Base-by-base conservation (phyloP, 768 basidiomycete genomes). In the Boletus eberwhitei region DNA sequence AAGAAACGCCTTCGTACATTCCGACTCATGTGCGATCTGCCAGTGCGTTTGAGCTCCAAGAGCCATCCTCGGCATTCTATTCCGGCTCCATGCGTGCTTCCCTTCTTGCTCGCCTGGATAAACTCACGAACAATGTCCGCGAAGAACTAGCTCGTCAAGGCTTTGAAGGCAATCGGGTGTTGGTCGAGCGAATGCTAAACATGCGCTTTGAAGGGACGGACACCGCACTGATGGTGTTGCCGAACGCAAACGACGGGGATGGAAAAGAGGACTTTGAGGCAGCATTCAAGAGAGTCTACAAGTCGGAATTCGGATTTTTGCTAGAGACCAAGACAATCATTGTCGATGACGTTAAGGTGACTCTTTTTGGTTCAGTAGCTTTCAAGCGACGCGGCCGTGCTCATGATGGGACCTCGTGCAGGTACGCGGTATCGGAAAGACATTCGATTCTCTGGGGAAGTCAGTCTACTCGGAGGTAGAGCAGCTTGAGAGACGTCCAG, bases 201-300 rank as follows among this genome's bases (percentile, higher is more conserved):
- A 93, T 93, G 91, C 84, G 93, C 21, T 95, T 94, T 60, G 89
- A 94, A 46, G 93, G 93, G 4, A 94, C 91, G 0, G 93, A 96
- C 71, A 98, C 96, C 0, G 82, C 93, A 16, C 70, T 98, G 60
- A 96, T 98, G 92, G 82, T 93, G 12, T 74, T 92, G 13, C 83
- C 87, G 0, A 59, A 77, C 21, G 59, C 67, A 8, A 61, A 64
- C 22, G 78, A 78, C 34, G 80, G 77, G 0, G 79, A 85, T 59
- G 84, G 79, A 22, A 61, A 75, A 14, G 84, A 86, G 57, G 87
- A 93, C 69, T 94, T 88, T 66, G 86, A 86, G 60, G 78, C 77
- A 3, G 90, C 86, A 11, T 98, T 97, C 77, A 84, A 82, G 66
- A 74, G 83, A 48, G 79, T 81, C 40, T 94, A 97, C 75, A 90